These are phyloP conservation scores for Papiliotrema flavescens DNA, from an alignment of 1,284 basidiomycete species.

Conservation along the genomic window DNA sequence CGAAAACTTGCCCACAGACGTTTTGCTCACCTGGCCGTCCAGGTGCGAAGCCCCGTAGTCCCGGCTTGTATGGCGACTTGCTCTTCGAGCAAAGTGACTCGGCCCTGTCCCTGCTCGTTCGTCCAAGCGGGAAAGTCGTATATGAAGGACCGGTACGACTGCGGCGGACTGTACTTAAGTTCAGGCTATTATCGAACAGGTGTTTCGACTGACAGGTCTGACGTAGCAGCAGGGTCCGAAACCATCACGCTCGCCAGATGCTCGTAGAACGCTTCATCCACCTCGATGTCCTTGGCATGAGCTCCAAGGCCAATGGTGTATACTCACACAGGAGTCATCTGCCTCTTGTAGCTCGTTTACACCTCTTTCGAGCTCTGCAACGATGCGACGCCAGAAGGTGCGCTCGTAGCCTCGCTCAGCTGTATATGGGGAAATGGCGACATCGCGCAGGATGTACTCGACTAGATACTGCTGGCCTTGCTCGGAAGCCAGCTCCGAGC, in stretches of 20 bases:
- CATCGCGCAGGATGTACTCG: conserved; percentile 10
- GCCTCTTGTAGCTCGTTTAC: conserved; percentile 7
- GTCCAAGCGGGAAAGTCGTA: conserved; percentile 21
- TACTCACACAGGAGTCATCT: conserved; percentile 12
- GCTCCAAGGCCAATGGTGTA: not conserved
- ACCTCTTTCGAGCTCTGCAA: conserved; percentile 25
- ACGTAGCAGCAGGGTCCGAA: not conserved
- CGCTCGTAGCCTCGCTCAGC: conserved; percentile 33
- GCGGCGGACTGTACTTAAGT: conserved; percentile 27
- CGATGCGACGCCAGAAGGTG: conserved; percentile 33
- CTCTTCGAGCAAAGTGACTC: conserved; percentile 46
- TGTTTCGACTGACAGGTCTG: conserved; percentile 7
- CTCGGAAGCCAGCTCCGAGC: conserved; percentile 10
- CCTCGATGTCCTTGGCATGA: conserved; percentile 17
- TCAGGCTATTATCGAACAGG: not conserved
- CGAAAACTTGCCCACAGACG: not conserved
- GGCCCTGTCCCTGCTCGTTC: conserved; percentile 8
- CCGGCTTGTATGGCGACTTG: conserved; percentile 48
- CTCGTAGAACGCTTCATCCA: conserved; percentile 44
- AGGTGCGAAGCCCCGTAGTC: conserved; percentile 49
- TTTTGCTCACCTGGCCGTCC: conserved; percentile 30
- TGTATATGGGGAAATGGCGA: conserved; percentile 5
- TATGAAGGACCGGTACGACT: conserved; percentile 48
- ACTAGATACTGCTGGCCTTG: conserved; percentile 22
- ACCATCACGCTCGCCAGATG: conserved; percentile 34